phyloP scores from a whole-genome alignment of 2,329 filamentous ascomycete genomes.

The Epichloe bromicola region DNA sequence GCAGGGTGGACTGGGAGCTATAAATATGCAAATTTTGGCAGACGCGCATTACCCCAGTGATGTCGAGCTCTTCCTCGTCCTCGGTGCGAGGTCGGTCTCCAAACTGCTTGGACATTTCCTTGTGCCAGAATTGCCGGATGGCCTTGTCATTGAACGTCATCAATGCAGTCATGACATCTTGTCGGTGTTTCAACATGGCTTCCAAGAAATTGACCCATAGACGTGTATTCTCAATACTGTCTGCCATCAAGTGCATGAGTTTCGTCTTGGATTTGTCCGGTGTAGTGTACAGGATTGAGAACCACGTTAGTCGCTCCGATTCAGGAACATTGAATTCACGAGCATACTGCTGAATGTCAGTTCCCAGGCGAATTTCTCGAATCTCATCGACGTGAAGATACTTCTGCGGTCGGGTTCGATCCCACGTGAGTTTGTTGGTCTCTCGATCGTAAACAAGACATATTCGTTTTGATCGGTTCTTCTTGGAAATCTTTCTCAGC shows the following conservation, averaged over 20 bases:
- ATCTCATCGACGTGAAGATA: slow-evolving; percentile 92
- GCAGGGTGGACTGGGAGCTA: slow-evolving; percentile 62
- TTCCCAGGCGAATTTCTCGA: slow-evolving; percentile 72
- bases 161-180: slow-evolving; percentile 80
- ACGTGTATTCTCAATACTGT: slow-evolving; percentile 55
- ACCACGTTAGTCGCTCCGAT: slow-evolving; percentile 59
- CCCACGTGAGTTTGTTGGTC: slow-evolving; percentile 79
- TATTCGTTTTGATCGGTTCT: slow-evolving; percentile 60
- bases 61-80: slow-evolving; percentile 60
- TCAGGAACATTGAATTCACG: slow-evolving; percentile 65
- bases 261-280: slow-evolving; percentile 73
- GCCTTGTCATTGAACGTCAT: slow-evolving; percentile 76
- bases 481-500: slow-evolving; percentile 76
- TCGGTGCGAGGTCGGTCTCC: slow-evolving; percentile 34
- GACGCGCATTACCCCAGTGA: slow-evolving; percentile 66
- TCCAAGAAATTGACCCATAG: slow-evolving; percentile 79
- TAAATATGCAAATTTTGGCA: slow-evolving; percentile 90
- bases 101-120: slow-evolving; percentile 63
- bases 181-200: slow-evolving; percentile 70
- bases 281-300: slow-evolving; percentile 78
- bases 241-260: slow-evolving; percentile 76
- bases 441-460: slow-evolving; percentile 63
- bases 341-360: slow-evolving; percentile 77
- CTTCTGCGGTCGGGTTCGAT: slow-evolving; percentile 64
- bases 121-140: slow-evolving; percentile 72